Evolutionary conservation across 352 stramenopile species (phyloP).

Genomic region (Phytopythium delawarense): DNA sequence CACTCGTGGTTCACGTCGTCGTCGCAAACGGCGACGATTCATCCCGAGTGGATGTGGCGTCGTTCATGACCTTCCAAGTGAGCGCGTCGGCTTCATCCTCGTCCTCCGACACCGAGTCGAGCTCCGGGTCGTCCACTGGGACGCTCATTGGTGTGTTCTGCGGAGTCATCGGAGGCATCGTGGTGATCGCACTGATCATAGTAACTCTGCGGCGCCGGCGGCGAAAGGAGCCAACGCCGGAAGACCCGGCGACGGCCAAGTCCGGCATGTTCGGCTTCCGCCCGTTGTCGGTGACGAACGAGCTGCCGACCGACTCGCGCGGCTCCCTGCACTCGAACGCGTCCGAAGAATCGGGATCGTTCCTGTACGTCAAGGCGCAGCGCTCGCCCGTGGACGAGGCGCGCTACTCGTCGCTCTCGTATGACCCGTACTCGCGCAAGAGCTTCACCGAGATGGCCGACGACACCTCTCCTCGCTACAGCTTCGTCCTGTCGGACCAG

Average conservation of each 20-base stretch:
- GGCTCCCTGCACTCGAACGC: constrained; percentile 20
- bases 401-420: constrained; percentile 43
- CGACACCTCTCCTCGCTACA: constrained; percentile 27
- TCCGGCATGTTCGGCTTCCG: constrained; percentile 37
- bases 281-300: constrained; percentile 33
- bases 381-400: constrained; percentile 27
- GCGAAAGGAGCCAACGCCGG: constrained; percentile 1
- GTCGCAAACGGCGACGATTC: constrained; percentile 40
- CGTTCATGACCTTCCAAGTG: constrained; percentile 33
- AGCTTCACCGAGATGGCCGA: constrained; percentile 29
- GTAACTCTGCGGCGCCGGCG: constrained; percentile 19
- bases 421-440: constrained; percentile 40
- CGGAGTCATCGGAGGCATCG: constrained; percentile 21
- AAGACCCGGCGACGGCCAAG: constrained; percentile 16
- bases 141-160: constrained; percentile 34
- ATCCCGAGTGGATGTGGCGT: constrained; percentile 33
- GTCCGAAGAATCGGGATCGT: constrained; percentile 41
- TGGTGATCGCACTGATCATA: constrained; percentile 24
- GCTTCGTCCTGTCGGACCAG: constrained; percentile 32
- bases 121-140: constrained; percentile 17
- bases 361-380: constrained; percentile 49
- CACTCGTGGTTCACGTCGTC: constrained; percentile 36
- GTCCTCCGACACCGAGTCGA: constrained; percentile 9
- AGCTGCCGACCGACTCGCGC: constrained; percentile 34
- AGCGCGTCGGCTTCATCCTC: constrained; percentile 12